Conservation (phyloP, 1,139 yeast genomes). For the Pichia sp. region DNA sequence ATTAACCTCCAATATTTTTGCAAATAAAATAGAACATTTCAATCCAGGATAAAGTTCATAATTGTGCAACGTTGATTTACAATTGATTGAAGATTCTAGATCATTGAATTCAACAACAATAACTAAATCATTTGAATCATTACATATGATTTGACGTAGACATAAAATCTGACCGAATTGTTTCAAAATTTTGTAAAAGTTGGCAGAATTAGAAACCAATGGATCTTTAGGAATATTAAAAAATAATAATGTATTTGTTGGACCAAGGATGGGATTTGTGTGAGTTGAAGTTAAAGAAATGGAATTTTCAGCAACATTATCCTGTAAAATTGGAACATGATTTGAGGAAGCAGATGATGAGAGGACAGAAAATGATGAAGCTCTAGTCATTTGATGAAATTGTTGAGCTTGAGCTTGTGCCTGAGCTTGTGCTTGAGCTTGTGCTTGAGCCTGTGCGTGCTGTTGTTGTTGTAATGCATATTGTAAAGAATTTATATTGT, state of each 20-base stretch:
- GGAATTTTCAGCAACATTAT: constrained; percentile 48
- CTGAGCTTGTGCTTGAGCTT: constrained; percentile 10
- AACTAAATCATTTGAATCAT: constrained; percentile 28
- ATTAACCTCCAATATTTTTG: constrained; percentile 43
- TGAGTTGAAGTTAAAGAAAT: constrained; percentile 55
- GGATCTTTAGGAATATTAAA: constrained; percentile 59
- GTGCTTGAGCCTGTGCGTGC: constrained; percentile 20
- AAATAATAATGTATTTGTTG: constrained; percentile 69
- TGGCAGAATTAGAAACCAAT: constrained; percentile 25
- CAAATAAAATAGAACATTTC: constrained; percentile 61
- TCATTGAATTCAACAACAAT: constrained; percentile 72
- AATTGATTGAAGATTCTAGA: constrained; percentile 70
- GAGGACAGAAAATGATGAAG: constrained; percentile 19
- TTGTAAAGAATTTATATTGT: constrained; percentile 1
- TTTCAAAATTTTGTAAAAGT: constrained; percentile 29
- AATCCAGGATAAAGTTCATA: constrained; percentile 75
- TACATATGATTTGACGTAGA: constrained; percentile 51
- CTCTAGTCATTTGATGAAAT: constrained; percentile 11
- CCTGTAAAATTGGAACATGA: constrained; percentile 39
- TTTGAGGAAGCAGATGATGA: not conserved
- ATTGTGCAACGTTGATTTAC: constrained; percentile 72
- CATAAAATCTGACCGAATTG: constrained; percentile 52
- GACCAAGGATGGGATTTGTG: constrained; percentile 64
- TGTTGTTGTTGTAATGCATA: constrained; percentile 10
- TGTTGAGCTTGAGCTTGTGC: constrained; percentile 1